Conservation (phyloP, 2,329 filamentous ascomycete species). For the Hymenotorrendiella dingleyae region DNA sequence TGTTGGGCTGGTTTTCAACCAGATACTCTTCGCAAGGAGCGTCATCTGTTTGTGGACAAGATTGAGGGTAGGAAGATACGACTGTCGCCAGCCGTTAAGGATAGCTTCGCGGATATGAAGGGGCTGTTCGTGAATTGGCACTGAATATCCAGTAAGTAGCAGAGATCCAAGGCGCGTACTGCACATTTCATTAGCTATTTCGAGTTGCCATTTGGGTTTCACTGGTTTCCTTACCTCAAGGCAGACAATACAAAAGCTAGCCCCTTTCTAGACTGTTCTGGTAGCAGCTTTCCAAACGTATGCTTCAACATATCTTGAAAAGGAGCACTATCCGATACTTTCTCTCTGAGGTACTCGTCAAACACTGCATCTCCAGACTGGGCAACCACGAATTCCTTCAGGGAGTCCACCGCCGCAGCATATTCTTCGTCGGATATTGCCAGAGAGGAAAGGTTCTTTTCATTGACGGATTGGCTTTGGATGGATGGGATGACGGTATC, state of each 20-base stretch:
- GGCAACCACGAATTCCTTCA: constrained; percentile 33
- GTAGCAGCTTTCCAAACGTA: constrained; percentile 31
- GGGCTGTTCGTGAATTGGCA: constrained; percentile 56
- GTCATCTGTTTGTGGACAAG: constrained; percentile 50
- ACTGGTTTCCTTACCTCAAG: constrained; percentile 24
- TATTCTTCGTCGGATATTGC: constrained; percentile 45
- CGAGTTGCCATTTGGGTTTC: not conserved
- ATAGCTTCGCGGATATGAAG: constrained; percentile 55
- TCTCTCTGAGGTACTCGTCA: constrained; percentile 46
- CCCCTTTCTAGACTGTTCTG: constrained; percentile 26
- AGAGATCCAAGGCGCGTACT: constrained; percentile 59
- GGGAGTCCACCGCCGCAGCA: constrained; percentile 37
- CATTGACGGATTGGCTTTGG: constrained; percentile 30
- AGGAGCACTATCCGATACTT: constrained; percentile 43
- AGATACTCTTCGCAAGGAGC: constrained; percentile 41
- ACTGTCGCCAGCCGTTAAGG: constrained; percentile 54
- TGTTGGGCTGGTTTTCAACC: constrained; percentile 44
- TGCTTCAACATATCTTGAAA: constrained; percentile 47
- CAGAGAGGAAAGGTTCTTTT: constrained; percentile 32
- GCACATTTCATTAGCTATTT: constrained; percentile 5
- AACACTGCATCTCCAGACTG: constrained; percentile 39
- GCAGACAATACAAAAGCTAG: constrained; percentile 23
- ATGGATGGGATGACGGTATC: constrained; percentile 58
- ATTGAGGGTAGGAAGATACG: constrained; percentile 50
- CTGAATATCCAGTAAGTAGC: constrained; percentile 61